Evolutionary conservation across 1,139 yeast genomes (phyloP).

Genomic region (Wickerhamiella infanticola): DNA sequence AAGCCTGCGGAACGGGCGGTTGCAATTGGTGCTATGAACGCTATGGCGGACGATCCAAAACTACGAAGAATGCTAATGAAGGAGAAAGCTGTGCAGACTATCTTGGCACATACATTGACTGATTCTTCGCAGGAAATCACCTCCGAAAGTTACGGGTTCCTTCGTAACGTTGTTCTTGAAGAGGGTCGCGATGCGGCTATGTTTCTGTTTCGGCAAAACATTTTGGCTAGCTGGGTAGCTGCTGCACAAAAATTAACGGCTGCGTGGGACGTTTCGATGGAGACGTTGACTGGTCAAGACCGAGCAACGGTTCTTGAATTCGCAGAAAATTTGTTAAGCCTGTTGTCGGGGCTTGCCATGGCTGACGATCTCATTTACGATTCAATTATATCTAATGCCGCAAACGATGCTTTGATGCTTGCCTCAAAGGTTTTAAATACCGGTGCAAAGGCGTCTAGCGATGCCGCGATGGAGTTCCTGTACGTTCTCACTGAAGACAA

Average conservation of each 20-base stretch:
- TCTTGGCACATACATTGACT: constrained; percentile 48
- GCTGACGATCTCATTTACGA: constrained; percentile 48
- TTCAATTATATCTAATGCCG: constrained; percentile 31
- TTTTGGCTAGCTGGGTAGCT: constrained; percentile 45
- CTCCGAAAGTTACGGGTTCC: constrained; percentile 63
- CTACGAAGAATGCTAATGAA: constrained; percentile 50
- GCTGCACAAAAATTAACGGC: constrained; percentile 35
- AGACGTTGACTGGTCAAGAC: constrained; percentile 3
- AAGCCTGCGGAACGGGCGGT: constrained; percentile 59
- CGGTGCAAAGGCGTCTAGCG: background rate
- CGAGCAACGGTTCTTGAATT: constrained; percentile 28
- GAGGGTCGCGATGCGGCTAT: constrained; percentile 80
- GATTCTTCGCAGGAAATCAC: constrained; percentile 62
- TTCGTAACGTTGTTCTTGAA: constrained; percentile 66
- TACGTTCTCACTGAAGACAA: constrained; percentile 5
- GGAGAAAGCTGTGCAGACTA: constrained; percentile 48
- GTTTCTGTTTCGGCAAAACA: constrained; percentile 60
- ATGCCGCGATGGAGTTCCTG: constrained; percentile 6
- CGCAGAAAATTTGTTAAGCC: constrained; percentile 57
- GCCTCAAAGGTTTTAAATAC: background rate
- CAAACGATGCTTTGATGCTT: constrained; percentile 13
- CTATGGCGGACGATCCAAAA: constrained; percentile 51
- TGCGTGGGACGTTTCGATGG: constrained; percentile 1
- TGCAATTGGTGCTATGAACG: constrained; percentile 62
- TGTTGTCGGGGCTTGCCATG: constrained; percentile 51